phyloP scores from a whole-genome alignment of 2,329 filamentous ascomycete species.

The Colletotrichum sp. region DNA sequence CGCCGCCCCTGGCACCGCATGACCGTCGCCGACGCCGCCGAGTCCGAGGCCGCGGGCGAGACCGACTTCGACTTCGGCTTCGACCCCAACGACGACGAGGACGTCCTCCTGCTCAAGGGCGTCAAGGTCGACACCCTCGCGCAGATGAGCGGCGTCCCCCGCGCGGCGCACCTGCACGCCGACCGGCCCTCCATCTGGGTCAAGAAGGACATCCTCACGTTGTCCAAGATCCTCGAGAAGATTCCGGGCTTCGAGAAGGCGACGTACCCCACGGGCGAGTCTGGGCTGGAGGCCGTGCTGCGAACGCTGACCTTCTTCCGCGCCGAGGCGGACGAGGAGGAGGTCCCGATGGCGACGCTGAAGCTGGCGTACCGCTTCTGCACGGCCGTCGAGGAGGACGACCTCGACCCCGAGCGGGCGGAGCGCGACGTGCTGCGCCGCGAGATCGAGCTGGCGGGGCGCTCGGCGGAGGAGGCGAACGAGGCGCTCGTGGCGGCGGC shows the following conservation, averaged over 20 bases:
- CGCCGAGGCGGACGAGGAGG: neutral
- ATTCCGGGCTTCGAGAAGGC: neutral
- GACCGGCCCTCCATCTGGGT: slow-evolving; percentile 12
- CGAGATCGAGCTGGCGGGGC: slow-evolving; percentile 2
- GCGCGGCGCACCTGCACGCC: slow-evolving; percentile 12
- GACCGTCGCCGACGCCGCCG: slow-evolving; percentile 19
- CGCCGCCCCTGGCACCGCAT: slow-evolving; percentile 16
- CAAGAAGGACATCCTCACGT: slow-evolving; percentile 6
- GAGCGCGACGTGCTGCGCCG: slow-evolving; percentile 6
- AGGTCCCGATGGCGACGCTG: slow-evolving; percentile 11
- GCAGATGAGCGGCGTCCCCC: slow-evolving; percentile 9
- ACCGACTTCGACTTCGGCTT: slow-evolving; percentile 19
- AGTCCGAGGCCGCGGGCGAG: slow-evolving; percentile 16
- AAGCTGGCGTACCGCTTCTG: slow-evolving; percentile 16
- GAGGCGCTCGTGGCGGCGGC: slow-evolving; percentile 17
- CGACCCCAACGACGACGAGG: slow-evolving; percentile 8
- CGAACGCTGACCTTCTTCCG: slow-evolving; percentile 17
- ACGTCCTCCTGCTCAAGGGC: slow-evolving; percentile 12
- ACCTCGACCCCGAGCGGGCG: slow-evolving; percentile 1
- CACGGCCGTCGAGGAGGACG: slow-evolving; percentile 11
- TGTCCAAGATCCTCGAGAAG: neutral
- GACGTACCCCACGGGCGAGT: neutral
- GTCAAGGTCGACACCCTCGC: slow-evolving; percentile 9
- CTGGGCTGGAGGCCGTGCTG: neutral
- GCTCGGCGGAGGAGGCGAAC: slow-evolving; percentile 8